A percentile compares a stretch with the other conserved stretches of the same genome.
Conservation (phyloP, 306 rosid species). For the Fragaria nilgerrensis region DNA sequence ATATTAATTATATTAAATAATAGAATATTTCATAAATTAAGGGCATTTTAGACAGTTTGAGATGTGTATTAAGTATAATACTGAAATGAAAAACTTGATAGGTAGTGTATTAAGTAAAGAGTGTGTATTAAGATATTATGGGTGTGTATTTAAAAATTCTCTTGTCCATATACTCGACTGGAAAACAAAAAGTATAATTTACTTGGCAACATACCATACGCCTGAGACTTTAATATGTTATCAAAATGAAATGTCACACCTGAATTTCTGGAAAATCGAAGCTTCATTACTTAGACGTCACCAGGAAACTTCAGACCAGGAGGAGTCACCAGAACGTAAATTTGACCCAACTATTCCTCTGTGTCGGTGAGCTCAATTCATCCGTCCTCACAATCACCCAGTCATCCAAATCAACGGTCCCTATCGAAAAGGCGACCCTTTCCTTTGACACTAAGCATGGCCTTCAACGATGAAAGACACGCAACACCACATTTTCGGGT, state of each 20-base stretch:
- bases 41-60: too few relatives aligned
- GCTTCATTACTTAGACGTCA: neutral
- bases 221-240: neutral
- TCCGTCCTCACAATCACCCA: neutral
- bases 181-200: neutral
- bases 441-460: neutral
- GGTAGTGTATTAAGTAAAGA: too few relatives aligned
- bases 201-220: neutral
- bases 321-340: neutral
- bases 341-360: neutral
- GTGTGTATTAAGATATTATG: too few relatives aligned
- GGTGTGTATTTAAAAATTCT: too few relatives aligned
- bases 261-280: neutral
- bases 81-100: too few relatives aligned
- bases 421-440: neutral
- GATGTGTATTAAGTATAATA: too few relatives aligned
- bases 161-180: neutral
- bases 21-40: too few relatives aligned
- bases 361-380: constrained; percentile 13
- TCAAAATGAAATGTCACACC: neutral
- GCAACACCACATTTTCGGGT: neutral
- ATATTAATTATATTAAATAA: too few relatives aligned
- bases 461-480: neutral
- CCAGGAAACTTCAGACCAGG: neutral
- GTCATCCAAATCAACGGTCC: neutral